Conservation (phyloP, 352 stramenopile species). For the Phytophthora citrophthora region DNA sequence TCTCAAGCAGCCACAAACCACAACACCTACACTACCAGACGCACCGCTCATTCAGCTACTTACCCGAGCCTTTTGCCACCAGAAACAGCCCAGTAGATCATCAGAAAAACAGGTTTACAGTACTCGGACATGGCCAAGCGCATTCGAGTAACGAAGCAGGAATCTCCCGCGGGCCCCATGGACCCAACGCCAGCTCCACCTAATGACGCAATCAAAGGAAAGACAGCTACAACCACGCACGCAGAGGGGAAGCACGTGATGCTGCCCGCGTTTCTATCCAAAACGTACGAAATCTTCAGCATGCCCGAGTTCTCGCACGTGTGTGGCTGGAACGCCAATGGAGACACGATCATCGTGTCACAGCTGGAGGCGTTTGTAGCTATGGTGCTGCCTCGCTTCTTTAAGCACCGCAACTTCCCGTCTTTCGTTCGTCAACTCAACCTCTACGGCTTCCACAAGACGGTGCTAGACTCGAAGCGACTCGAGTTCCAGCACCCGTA, state of each 20-base stretch:
- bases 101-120: constrained; percentile 12
- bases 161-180: constrained; percentile 5
- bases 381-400: constrained; percentile 89
- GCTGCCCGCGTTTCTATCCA: constrained; percentile 91
- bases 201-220: constrained; percentile 12
- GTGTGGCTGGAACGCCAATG: constrained; percentile 91
- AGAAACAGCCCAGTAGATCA: constrained; percentile 11
- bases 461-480: constrained; percentile 90
- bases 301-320: constrained; percentile 82
- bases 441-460: constrained; percentile 95
- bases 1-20: constrained; percentile 2
- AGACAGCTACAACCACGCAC: constrained; percentile 12
- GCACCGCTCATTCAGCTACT: constrained; percentile 4
- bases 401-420: constrained; percentile 94
- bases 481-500: constrained; percentile 94
- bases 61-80: neutral
- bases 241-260: constrained; percentile 81
- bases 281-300: constrained; percentile 95
- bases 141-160: constrained; percentile 50
- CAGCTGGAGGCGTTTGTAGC: constrained; percentile 84
- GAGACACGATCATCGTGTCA: constrained; percentile 93
- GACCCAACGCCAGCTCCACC: neutral
- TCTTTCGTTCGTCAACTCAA: constrained; percentile 96
- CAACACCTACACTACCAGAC: constrained; percentile 11
- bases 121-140: constrained; percentile 66